phyloP scores from a whole-genome alignment of 257 asterid genomes.

The Penstemon barbatus region DNA sequence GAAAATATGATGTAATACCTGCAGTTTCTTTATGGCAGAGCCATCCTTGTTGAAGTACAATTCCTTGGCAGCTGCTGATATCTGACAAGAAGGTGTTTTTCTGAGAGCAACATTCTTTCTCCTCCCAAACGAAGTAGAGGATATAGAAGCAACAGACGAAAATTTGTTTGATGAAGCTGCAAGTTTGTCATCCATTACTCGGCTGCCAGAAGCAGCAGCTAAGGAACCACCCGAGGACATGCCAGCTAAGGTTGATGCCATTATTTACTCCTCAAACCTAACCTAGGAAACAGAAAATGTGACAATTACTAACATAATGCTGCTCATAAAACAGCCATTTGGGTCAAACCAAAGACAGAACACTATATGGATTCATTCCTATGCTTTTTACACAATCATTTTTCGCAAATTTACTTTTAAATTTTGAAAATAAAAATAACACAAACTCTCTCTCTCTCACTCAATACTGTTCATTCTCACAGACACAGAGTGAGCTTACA shows the following conservation, averaged over 20 bases:
- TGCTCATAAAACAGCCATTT: too few species aligned
- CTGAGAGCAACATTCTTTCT: conserved; percentile 46
- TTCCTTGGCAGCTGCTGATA: conserved; percentile 83
- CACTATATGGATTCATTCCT: not conserved
- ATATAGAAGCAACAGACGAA: conserved; percentile 66
- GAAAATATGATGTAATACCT: conserved; percentile 35
- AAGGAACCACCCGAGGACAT: conserved; percentile 71
- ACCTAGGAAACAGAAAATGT: not conserved
- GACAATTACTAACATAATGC: not conserved
- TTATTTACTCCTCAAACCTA: conserved; percentile 50
- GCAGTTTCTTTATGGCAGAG: conserved; percentile 85
- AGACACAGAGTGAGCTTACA: too few species aligned
- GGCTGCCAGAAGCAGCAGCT: conserved; percentile 71
- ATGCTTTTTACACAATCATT: too few species aligned
- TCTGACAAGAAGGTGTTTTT: conserved; percentile 48
- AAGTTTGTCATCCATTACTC: conserved; percentile 47
- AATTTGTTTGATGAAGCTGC: conserved; percentile 57
- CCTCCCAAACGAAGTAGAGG: conserved; percentile 58
- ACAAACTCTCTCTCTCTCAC: too few species aligned
- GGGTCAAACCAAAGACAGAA: not conserved
- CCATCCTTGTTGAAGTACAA: conserved; percentile 95
- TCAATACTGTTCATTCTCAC: too few species aligned
- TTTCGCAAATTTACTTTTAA: too few species aligned
- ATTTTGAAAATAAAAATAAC: too few species aligned
- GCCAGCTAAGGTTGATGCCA: conserved; percentile 81